Evolutionary conservation across 192 early-diverging fungal genomes (phyloP), one percentile per base, ranked within the genome.

Genomic region (Radiomyces spectabilis): DNA sequence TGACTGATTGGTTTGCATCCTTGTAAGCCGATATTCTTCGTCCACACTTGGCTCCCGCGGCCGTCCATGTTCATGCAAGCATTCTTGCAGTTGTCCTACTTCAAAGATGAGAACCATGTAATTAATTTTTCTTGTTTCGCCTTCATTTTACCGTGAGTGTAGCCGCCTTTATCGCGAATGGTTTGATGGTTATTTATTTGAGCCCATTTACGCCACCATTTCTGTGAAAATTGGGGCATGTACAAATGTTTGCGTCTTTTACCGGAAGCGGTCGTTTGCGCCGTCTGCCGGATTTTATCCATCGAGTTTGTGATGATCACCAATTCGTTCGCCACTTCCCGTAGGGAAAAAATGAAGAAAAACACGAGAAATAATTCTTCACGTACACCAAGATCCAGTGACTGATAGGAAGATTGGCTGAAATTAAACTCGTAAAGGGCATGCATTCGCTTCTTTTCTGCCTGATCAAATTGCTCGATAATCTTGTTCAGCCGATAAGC

Each of bases 351-450:
- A 3, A 77, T 50, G 29, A 77, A 77, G 48, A 73, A 77, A 39
- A 77, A 77, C 22, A 77, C 72, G 22, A 77, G 55, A 31, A 73
- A 77, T 4, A 77, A 30, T 34, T 77, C 75, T 40, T 77, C 71
- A 9, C 72, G 61, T 3, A 67, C 66, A 9, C 65, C 65, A 0
- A 61, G 15, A 43, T 59, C 53, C 10, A 67, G 21, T 5, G 37
- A 37, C 4, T 37, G 40, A n/a, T 46, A 19, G 1, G 24, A n/a
- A 8, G 56, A 19, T 13, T 46, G 45, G 4, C 32, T 48, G 7
- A 41, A 33, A 19, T 51, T 41, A 3, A 32, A 4, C 2, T 46
- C 39, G n/a, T 50, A 49, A 13, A 63, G 32, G 3, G 52, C 40
- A 34, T 60, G 45, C 51, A 67, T 53, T 21, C 57, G 53, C 15